Percentiles rank a stretch among this genome's conserved stretches.
phyloP scores from a whole-genome alignment of 768 basidiomycete species.

The Macrolepiota fuliginosa region DNA sequence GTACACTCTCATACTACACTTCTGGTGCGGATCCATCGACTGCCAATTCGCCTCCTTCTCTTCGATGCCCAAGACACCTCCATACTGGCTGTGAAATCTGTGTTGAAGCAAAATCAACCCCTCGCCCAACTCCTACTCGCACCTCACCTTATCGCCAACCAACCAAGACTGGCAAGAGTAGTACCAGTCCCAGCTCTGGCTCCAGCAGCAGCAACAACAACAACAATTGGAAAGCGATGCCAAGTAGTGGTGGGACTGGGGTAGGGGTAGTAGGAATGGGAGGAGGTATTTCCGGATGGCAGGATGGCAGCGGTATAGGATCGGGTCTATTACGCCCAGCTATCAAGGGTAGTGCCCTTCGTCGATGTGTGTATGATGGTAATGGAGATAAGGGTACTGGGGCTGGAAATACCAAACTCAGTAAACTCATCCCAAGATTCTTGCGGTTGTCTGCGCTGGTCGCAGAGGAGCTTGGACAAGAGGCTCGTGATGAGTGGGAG shows the following conservation, averaged over 20 bases:
- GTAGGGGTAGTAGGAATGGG: no score
- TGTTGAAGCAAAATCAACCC: constrained; percentile 52
- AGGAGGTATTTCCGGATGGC: constrained; percentile 68
- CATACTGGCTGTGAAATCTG: constrained; percentile 76
- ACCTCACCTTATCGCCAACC: background rate
- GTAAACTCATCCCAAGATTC: constrained; percentile 68
- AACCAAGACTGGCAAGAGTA: background rate
- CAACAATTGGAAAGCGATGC: background rate
- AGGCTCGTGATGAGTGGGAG: constrained; percentile 45
- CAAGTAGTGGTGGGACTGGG: constrained; percentile 16
- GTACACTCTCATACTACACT: constrained; percentile 51
- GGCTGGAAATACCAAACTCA: constrained; percentile 61
- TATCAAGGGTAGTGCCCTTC: constrained; percentile 53
- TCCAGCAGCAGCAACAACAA: constrained; percentile 8
- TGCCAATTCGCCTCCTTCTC: constrained; percentile 57
- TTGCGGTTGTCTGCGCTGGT: constrained; percentile 76
- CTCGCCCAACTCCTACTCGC: constrained; percentile 17
- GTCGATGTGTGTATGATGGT: constrained; percentile 39
- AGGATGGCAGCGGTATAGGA: constrained; percentile 72
- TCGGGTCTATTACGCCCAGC: constrained; percentile 63
- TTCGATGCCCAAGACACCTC: constrained; percentile 72
- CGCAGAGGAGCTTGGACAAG: constrained; percentile 72
- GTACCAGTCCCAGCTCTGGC: background rate
- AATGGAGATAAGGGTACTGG: constrained; percentile 32
- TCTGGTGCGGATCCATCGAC: constrained; percentile 61